Conservation (phyloP, 371 early-diverging fungal species). For the Mucor irregularis region DNA sequence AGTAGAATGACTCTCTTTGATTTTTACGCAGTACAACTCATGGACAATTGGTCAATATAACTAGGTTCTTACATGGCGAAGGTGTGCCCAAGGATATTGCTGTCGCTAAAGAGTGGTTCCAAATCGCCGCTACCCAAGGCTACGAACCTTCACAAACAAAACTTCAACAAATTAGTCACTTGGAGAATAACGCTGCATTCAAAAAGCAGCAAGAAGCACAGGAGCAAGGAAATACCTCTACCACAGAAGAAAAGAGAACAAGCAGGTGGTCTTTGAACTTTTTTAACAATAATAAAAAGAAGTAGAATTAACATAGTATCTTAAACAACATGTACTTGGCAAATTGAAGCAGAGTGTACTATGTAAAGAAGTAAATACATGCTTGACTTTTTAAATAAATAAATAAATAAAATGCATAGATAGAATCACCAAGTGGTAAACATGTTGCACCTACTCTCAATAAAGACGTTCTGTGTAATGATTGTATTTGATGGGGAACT, state of each 20-base stretch:
- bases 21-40: neutral
- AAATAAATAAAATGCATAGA: no score
- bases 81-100: constrained; percentile 47
- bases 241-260: constrained; percentile 26
- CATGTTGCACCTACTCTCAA: no score
- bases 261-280: constrained; percentile 44
- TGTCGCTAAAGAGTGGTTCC: constrained; percentile 49
- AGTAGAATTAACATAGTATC: neutral
- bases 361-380: no score
- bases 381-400: no score
- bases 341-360: no score
- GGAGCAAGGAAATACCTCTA: constrained; percentile 1
- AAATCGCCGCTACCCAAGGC: constrained; percentile 46
- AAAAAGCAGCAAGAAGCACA: constrained; percentile 4
- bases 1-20: neutral
- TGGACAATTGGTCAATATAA: neutral
- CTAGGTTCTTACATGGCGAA: constrained; percentile 50
- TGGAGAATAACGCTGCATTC: constrained; percentile 8
- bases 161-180: constrained; percentile 25
- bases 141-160: constrained; percentile 42
- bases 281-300: constrained; percentile 22
- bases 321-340: neutral
- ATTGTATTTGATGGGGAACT: no score
- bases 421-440: no score
- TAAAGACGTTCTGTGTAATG: no score